Evolutionary conservation across 2,329 filamentous ascomycete genomes (phyloP).

Genomic region (Ascochyta pisi): DNA sequence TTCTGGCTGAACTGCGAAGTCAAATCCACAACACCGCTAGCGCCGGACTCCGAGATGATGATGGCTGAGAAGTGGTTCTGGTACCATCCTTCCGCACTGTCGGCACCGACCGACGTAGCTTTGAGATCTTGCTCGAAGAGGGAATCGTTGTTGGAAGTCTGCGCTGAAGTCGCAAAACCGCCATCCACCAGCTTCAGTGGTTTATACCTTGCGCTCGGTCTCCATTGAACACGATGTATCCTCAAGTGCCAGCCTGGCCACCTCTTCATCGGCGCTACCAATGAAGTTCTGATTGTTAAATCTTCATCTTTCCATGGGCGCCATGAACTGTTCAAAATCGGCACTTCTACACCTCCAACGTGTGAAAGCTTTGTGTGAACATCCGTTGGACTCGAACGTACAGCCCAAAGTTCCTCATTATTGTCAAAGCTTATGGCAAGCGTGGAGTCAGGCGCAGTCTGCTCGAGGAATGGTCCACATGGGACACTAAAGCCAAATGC

Average conservation of each 20-base stretch:
- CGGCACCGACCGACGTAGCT: neutral
- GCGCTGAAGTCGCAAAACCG: constrained; percentile 24
- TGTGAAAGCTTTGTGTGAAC: constrained; percentile 2
- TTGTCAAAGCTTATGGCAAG: constrained; percentile 25
- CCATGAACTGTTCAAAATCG: constrained; percentile 15
- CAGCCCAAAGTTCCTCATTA: constrained; percentile 26
- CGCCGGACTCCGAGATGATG: constrained; percentile 22
- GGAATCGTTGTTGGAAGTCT: constrained; percentile 12
- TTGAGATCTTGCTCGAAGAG: constrained; percentile 21
- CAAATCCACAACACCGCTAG: constrained; percentile 23
- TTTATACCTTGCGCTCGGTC: neutral
- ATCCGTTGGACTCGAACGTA: constrained; percentile 27
- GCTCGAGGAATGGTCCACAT: constrained; percentile 44
- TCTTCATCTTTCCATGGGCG: constrained; percentile 17
- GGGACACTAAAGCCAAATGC: constrained; percentile 57
- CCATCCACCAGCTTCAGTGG: constrained; percentile 17
- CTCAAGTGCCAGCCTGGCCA: constrained; percentile 26
- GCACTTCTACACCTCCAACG: constrained; percentile 2
- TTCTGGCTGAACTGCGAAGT: constrained; percentile 6
- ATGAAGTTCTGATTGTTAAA: constrained; percentile 11
- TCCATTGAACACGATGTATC: constrained; percentile 14
- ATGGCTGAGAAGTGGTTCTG: constrained; percentile 3
- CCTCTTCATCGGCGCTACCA: constrained; percentile 12
- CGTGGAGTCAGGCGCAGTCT: constrained; percentile 36
- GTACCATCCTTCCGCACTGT: constrained; percentile 17